Base-by-base conservation (phyloP, 257 asterid genomes). In the Ilex aquifolium region DNA sequence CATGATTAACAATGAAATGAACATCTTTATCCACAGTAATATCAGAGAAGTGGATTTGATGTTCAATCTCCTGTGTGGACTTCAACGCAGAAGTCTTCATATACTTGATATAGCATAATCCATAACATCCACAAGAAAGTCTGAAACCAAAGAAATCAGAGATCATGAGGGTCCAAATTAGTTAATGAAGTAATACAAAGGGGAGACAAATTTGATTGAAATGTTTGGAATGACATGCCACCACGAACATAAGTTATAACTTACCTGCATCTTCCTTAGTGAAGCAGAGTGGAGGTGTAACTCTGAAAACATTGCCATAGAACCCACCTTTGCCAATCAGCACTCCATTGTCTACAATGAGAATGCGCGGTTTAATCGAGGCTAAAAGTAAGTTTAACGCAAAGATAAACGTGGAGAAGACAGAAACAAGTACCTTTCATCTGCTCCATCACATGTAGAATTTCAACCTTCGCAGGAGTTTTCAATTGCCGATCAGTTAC, bases 211-310 rank as follows among this genome's bases (percentile, higher is more conserved):
- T 21, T 21, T 21, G 27, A 21, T 21, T 21, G 27, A 21, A 21
- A 21, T 21, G 27, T 21, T 21, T 21, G 27, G 27, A 36, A 36
- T 36, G 42, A 36, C 8, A 36, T 36, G 42, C 8, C 42, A 36
- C 7, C 42, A 36, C 42, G 1, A 36, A 36, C 42, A 36, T 21
- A 39, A 29, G 32, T 46, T 50, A 31, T 2, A 13, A 39, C 64
- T 31, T 73, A 86, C 95, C 91, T 12, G 88, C 90, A 74, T 86
- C 95, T 16, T 79, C 81, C 66, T 63, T 77, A 66, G 68, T 79
- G 76, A 86, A 83, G 75, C 95, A 86, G 29, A 83, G 81, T 8
- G 95, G 95, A 59, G 95, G 95, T 29, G 95, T 86, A 50, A 86
- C 82, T 79, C 91, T 79, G 75, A 86, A 79, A 32, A 86, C 91